Conservation (phyloP, 2,329 filamentous ascomycete species). For the Cercospora sp. region DNA sequence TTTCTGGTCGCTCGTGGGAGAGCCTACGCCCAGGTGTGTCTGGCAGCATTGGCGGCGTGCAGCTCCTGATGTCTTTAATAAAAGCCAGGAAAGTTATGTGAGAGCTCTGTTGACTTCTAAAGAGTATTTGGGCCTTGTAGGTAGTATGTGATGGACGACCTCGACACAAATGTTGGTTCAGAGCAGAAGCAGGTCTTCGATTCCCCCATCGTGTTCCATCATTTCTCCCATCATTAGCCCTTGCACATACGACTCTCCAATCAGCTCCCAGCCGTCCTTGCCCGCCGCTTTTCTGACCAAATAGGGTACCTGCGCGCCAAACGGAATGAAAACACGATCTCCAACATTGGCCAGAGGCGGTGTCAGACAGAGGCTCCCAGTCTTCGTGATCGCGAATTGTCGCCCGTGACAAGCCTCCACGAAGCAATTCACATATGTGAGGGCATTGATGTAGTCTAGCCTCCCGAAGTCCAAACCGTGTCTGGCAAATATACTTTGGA, state of each 20-base stretch:
- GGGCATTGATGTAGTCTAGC: neutral
- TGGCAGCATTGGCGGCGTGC: no score
- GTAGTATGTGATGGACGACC: neutral
- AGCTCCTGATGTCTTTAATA: neutral
- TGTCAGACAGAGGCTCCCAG: neutral
- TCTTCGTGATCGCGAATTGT: neutral
- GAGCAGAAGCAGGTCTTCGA: neutral
- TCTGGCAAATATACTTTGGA: neutral
- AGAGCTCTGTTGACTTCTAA: neutral
- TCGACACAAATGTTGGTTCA: neutral
- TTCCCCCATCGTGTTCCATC: neutral
- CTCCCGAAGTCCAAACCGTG: neutral
- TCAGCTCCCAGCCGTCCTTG: neutral
- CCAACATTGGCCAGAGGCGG: neutral
- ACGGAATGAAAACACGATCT: neutral
- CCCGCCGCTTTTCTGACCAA: neutral
- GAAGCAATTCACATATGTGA: neutral
- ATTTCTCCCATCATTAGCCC: neutral
- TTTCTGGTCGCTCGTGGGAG: neutral
- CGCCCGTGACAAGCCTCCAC: neutral
- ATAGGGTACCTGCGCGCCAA: neutral
- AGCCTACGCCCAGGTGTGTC: neutral
- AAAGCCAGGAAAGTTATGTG: neutral
- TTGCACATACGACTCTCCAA: neutral
- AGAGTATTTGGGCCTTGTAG: neutral